A percentile compares a stretch with the other conserved stretches of the same genome.
These are phyloP conservation scores for Veloboletus limbatus DNA, from an alignment of 1,284 basidiomycete species.

Conservation along the genomic window DNA sequence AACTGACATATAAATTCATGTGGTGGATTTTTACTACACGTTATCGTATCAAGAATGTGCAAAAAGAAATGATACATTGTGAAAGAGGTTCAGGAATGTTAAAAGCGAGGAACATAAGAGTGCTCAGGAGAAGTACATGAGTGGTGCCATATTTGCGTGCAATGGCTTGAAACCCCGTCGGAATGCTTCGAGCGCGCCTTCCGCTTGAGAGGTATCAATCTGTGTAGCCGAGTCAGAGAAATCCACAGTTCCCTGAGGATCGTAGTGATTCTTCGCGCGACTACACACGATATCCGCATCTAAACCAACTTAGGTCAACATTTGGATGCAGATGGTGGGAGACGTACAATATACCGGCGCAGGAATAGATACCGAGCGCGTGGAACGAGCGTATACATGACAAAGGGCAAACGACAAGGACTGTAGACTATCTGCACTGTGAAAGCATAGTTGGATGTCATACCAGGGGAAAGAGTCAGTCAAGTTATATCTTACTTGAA, in stretches of 20 bases:
- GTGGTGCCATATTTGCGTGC: slow-evolving; percentile 43
- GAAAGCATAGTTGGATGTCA: slow-evolving; percentile 8
- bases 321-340: neutral
- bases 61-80: neutral
- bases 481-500: slow-evolving; percentile 39
- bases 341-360: slow-evolving; percentile 79
- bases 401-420: slow-evolving; percentile 73
- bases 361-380: slow-evolving; percentile 80
- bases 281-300: slow-evolving; percentile 84
- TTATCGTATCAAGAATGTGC: neutral
- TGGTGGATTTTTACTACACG: neutral
- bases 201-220: slow-evolving; percentile 39
- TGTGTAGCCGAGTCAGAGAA: slow-evolving; percentile 52
- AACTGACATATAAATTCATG: slow-evolving; percentile 2
- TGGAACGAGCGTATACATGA: slow-evolving; percentile 79
- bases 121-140: slow-evolving; percentile 58
- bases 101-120: neutral
- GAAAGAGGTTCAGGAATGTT: neutral
- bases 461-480: neutral
- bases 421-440: slow-evolving; percentile 64
- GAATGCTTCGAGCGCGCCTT: slow-evolving; percentile 51
- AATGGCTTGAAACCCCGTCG: slow-evolving; percentile 55
- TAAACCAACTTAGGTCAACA: slow-evolving; percentile 28
- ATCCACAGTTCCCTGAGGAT: slow-evolving; percentile 54
- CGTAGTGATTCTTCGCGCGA: slow-evolving; percentile 77